phyloP scores from a whole-genome alignment of 148 eudicot genomes.

The Camellia granthamiana region DNA sequence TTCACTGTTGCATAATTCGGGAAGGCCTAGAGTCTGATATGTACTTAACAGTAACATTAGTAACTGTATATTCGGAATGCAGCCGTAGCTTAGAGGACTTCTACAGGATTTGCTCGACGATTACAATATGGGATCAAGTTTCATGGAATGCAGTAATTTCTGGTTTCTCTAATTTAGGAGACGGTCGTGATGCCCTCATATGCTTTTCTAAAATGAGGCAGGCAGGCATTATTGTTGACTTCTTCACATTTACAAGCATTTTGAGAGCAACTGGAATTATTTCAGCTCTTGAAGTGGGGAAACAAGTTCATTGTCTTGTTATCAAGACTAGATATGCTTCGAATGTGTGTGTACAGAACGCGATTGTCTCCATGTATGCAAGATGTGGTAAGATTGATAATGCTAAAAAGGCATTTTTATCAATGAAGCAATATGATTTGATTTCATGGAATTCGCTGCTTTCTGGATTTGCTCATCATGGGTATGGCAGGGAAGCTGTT shows the following conservation, averaged over 20 bases:
- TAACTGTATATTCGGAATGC: conserved; percentile 47
- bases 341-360: conserved; percentile 42
- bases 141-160: conserved; percentile 64
- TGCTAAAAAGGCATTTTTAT: conserved; percentile 40
- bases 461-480: conserved; percentile 48
- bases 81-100: conserved; percentile 38
- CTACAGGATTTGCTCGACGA: conserved; percentile 26
- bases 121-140: conserved; percentile 45
- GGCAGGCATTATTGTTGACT: conserved; percentile 37
- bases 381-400: conserved; percentile 44
- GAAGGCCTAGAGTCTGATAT: conserved; percentile 41
- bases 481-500: conserved; percentile 42
- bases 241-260: conserved; percentile 42
- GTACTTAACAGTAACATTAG: conserved; percentile 38
- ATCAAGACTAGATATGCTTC: conserved; percentile 36
- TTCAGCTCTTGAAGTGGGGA: conserved; percentile 46
- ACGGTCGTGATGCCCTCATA: conserved; percentile 31
- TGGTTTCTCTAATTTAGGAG: conserved; percentile 49
- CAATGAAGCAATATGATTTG: conserved; percentile 40
- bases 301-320: conserved; percentile 43
- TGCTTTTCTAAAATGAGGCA: conserved; percentile 53
- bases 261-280: conserved; percentile 37
- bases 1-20: conserved; percentile 40
- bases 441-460: conserved; percentile 65
- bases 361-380: conserved; percentile 63